Base-by-base conservation (phyloP, 2,329 filamentous ascomycete species). In the Cladorrhinum sp. region DNA sequence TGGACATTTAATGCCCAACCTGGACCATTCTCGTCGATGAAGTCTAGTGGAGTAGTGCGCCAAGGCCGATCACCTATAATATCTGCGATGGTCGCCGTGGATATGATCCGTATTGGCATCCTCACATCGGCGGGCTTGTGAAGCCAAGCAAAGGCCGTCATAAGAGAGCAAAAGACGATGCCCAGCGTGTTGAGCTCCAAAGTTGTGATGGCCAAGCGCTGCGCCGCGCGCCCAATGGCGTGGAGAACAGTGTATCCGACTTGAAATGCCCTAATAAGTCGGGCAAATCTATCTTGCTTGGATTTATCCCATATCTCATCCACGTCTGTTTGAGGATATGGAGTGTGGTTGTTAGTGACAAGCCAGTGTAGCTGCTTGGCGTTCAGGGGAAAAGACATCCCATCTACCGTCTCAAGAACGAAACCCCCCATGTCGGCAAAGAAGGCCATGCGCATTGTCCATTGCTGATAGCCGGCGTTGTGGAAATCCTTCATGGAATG, bases 1-100 rank as follows among this genome's bases (percentile, higher is more conserved):
- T 71, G 68, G 14, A 71, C 68, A 18, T 71, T 69, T 55, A 69
- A 64, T 2, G 66, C 63, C 63, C 66, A 69, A 10, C 64, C 62
- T 10, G 70, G 70, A 18, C 68, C 65, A 42, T 70, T 66, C 51
- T 73, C 65, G 62, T 73, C 72, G 48, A 73, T 57, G 55, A 74
- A 74, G 64, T 73, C 71, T 3, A 74, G 66, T 8, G 72, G 71
- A 3, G 72, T 73, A 10, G 67, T 66, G 23, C 59, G 56, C 62
- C 68, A 73, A 12, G 64, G 64, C 20, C 39, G 53, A 14, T 20
- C 9, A 16, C 23, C 55, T 1, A 49, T 58, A 23, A 65, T 63
- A 30, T 60, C 52, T 2, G 18, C 23, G 26, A 61, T 62, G 3
- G 48, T 60, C 23, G 49, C 12, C n/a, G 26, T 26, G 26, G 58